A percentile compares a stretch with the other conserved stretches of the same genome.
Evolutionary conservation across 2,329 filamentous ascomycete genomes (phyloP).

Genomic region (Arachnopeziza araneosa): DNA sequence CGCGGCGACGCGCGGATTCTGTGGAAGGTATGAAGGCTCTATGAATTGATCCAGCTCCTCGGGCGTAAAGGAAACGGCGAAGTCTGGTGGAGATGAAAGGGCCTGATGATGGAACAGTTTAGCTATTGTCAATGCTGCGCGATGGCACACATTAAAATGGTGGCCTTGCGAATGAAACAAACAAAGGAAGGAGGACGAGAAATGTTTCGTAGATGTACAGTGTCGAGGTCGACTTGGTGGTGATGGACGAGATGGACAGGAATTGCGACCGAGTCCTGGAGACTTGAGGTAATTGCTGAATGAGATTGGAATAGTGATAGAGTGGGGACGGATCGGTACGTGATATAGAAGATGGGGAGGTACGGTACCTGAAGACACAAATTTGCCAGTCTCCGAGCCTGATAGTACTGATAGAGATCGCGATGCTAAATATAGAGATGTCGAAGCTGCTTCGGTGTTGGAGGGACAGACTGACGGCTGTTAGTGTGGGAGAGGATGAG

Average conservation of each 20-base stretch:
- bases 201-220: conserved; percentile 7
- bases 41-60: conserved; percentile 29
- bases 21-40: conserved; percentile 21
- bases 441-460: conserved; percentile 3
- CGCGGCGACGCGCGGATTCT: conserved; percentile 31
- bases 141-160: conserved; percentile 16
- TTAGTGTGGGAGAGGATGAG: conserved; percentile 5
- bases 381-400: conserved; percentile 11
- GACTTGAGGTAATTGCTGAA: conserved; percentile 9
- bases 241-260: not conserved
- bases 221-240: not conserved
- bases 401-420: conserved; percentile 26
- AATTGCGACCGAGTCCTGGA: conserved; percentile 9
- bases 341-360: conserved; percentile 15
- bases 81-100: conserved; percentile 8
- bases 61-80: conserved; percentile 4
- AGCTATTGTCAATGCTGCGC: conserved; percentile 15
- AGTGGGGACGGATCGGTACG: conserved; percentile 12
- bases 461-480: conserved; percentile 4
- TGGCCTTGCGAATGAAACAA: conserved; percentile 6
- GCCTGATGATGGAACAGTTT: conserved; percentile 11
- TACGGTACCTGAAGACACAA: conserved; percentile 10
- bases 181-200: not conserved
- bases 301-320: conserved; percentile 16
- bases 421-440: conserved; percentile 29